Conservation (phyloP, 805 yeast species). For the Ogataea zsoltii region DNA sequence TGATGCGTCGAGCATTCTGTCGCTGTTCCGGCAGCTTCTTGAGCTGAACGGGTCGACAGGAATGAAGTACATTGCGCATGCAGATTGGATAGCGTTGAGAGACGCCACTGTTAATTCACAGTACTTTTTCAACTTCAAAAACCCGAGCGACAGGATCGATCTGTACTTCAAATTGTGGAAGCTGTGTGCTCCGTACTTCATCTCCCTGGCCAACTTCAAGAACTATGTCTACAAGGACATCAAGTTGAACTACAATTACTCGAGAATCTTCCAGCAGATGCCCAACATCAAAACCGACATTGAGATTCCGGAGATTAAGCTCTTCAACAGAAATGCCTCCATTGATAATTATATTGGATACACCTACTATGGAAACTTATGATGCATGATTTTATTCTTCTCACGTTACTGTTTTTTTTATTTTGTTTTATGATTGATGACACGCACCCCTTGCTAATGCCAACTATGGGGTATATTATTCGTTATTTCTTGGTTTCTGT, state of each 20-base stretch:
- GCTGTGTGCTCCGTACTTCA: conserved; percentile 47
- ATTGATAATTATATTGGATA: conserved; percentile 33
- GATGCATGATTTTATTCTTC: background rate
- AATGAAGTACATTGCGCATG: conserved; percentile 68
- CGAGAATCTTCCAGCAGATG: conserved; percentile 41
- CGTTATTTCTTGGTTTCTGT: background rate
- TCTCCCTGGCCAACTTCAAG: conserved; percentile 47
- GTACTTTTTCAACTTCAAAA: conserved; percentile 30
- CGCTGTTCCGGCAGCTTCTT: conserved; percentile 32
- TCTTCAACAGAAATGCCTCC: conserved; percentile 33
- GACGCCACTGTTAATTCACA: conserved; percentile 65
- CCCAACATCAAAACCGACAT: conserved; percentile 39
- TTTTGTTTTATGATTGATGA: background rate
- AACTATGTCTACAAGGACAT: conserved; percentile 47
- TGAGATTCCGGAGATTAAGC: conserved; percentile 41
- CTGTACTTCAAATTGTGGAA: conserved; percentile 58
- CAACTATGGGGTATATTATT: too few species aligned
- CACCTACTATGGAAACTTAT: conserved; percentile 19
- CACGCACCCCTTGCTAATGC: too few species aligned
- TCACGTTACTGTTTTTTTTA: background rate
- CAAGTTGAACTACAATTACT: conserved; percentile 41
- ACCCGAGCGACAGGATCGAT: conserved; percentile 46
- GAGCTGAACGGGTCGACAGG: conserved; percentile 51
- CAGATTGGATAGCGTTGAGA: conserved; percentile 83
- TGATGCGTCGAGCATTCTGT: conserved; percentile 52